These are phyloP conservation scores for Betula pendula DNA, from an alignment of 306 rosid genomes.

Conservation along the genomic window DNA sequence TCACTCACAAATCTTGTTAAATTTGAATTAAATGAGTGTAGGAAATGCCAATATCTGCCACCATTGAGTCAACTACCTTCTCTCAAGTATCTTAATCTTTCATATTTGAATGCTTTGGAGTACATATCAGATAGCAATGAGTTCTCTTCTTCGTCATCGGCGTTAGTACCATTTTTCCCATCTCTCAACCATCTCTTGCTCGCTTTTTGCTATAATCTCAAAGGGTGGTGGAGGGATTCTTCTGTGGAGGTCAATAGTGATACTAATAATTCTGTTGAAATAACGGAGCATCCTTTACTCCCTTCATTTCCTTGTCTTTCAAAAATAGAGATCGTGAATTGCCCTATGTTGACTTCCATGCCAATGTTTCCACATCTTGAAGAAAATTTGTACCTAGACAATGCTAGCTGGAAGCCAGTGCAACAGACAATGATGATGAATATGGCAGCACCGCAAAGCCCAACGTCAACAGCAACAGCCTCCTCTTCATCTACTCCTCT, in stretches of 20 bases:
- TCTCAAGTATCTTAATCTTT: conserved; percentile 13
- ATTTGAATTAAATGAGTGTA: not conserved
- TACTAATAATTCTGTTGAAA: too few species aligned
- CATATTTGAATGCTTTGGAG: not conserved
- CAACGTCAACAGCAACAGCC: not conserved
- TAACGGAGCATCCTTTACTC: not conserved
- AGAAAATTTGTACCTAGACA: not conserved
- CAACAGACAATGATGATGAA: not conserved
- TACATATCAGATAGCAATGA: conserved; percentile 1
- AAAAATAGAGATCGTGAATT: rapidly evolving
- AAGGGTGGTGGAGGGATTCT: conserved; percentile 27
- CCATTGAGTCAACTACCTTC: not conserved
- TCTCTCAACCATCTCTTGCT: not conserved
- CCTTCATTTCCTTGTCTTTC: not conserved
- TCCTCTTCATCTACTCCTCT: not conserved
- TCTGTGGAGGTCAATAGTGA: not conserved
- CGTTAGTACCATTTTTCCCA: conserved; percentile 19
- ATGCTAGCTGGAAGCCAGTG: not conserved
- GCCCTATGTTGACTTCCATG: not conserved
- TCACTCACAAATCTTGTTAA: not conserved
- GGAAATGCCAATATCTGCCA: not conserved
- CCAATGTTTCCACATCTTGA: not conserved
- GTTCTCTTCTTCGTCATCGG: not conserved
- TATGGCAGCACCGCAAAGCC: too few species aligned
- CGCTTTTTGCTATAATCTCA: not conserved